These are phyloP conservation scores for Plenodomus lindquistii DNA, from an alignment of 2,329 filamentous ascomycete genomes.

Conservation along the genomic window DNA sequence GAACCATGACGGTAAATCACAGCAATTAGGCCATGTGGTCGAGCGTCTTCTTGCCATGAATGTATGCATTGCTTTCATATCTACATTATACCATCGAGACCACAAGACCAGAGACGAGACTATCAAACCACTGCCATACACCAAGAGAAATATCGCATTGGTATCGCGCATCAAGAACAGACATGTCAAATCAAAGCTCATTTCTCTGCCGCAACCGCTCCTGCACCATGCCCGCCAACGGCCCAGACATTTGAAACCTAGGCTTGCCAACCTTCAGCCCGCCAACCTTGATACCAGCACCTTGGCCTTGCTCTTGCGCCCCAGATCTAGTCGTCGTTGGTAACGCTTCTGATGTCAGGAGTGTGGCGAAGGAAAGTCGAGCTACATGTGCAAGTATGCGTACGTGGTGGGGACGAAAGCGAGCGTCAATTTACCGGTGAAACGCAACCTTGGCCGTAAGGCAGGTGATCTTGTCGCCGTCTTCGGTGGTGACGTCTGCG, in stretches of 20 bases:
- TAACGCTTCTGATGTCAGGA: constrained; percentile 11
- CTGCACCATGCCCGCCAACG: constrained; percentile 39
- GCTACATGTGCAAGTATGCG: too few relatives aligned
- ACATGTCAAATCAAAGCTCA: constrained; percentile 29
- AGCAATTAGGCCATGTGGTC: background rate
- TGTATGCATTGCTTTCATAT: constrained; percentile 19
- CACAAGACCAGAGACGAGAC: background rate
- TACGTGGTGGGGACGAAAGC: background rate
- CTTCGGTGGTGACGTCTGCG: constrained; percentile 79
- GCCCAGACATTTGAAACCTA: constrained; percentile 40
- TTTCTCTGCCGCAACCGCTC: constrained; percentile 32
- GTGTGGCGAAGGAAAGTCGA: constrained; percentile 17
- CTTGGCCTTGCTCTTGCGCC: constrained; percentile 10
- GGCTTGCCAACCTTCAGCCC: constrained; percentile 35
- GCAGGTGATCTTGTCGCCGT: constrained; percentile 80
- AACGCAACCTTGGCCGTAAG: constrained; percentile 76
- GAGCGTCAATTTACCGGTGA: constrained; percentile 39
- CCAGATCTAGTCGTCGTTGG: constrained; percentile 19
- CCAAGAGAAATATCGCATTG: constrained; percentile 16
- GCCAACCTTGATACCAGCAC: constrained; percentile 5
- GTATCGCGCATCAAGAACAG: constrained; percentile 20
- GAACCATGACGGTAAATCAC: background rate
- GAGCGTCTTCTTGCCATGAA: background rate
- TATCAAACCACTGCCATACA: constrained; percentile 4
- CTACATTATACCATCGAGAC: constrained; percentile 23